Conservation (phyloP, 1,284 basidiomycete species). For the Violaceomyces palustris region DNA sequence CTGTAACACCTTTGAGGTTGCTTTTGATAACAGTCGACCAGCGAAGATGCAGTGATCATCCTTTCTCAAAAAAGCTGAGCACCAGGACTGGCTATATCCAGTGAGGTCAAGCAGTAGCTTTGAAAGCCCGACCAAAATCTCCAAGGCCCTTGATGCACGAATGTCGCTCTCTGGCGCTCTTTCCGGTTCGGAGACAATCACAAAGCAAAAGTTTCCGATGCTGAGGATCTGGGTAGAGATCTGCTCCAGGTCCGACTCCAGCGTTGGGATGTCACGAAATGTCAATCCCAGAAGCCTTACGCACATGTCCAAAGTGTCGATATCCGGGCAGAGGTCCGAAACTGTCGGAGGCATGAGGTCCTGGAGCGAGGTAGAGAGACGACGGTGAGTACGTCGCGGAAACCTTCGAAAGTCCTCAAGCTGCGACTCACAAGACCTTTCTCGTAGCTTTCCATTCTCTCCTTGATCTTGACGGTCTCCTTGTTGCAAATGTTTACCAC, state of each 20-base stretch:
- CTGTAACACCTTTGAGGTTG: too few species aligned
- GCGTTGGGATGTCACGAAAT: not conserved
- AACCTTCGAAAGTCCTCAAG: slow-evolving; percentile 19
- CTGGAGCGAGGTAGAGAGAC: too few species aligned
- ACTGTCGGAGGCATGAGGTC: slow-evolving; percentile 7
- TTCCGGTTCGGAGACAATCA: too few species aligned
- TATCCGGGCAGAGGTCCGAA: slow-evolving; percentile 11
- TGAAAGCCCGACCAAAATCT: slow-evolving; percentile 19
- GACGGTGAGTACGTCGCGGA: too few species aligned
- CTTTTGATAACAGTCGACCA: too few species aligned
- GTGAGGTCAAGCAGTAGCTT: slow-evolving; percentile 23
- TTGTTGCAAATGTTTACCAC: slow-evolving; percentile 7
- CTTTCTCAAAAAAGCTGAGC: too few species aligned
- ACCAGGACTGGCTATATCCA: too few species aligned
- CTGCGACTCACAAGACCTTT: slow-evolving; percentile 6
- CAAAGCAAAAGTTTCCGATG: not conserved
- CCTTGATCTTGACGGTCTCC: slow-evolving; percentile 5
- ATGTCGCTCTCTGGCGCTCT: not conserved
- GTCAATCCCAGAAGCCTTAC: slow-evolving; percentile 11
- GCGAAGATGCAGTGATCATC: too few species aligned
- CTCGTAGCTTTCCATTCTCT: not conserved
- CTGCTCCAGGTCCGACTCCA: not conserved
- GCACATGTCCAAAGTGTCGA: slow-evolving; percentile 22
- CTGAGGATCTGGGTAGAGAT: not conserved
- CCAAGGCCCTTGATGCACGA: slow-evolving; percentile 5